A percentile compares a stretch with the other conserved stretches of the same genome.
phyloP scores from a whole-genome alignment of 2,329 filamentous ascomycete species.

The Clarireedia sp. region DNA sequence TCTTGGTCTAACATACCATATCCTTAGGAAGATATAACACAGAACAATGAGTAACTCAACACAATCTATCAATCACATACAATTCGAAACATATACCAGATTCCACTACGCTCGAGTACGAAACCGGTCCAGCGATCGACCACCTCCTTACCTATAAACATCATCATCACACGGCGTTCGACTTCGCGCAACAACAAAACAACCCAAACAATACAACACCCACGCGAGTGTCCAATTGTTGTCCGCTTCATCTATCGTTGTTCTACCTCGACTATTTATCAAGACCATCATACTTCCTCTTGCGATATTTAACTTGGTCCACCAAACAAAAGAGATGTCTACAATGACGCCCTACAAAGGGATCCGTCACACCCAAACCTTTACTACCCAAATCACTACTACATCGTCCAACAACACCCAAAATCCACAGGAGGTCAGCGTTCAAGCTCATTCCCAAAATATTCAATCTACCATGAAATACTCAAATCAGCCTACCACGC shows the following conservation, averaged over 20 bases:
- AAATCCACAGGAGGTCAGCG: slow-evolving; percentile 38
- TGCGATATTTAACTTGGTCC: slow-evolving; percentile 20
- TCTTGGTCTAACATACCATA: slow-evolving; percentile 7
- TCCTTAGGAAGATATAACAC: slow-evolving; percentile 10
- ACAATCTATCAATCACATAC: slow-evolving; percentile 14
- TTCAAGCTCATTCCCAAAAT: slow-evolving; percentile 33
- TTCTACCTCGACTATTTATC: slow-evolving; percentile 17
- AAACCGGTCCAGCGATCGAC: slow-evolving; percentile 18
- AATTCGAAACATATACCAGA: slow-evolving; percentile 13
- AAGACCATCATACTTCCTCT: slow-evolving; percentile 39
- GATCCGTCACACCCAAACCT: slow-evolving; percentile 28
- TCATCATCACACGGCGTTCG: neutral
- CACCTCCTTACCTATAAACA: slow-evolving; percentile 17
- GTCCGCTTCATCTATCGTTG: neutral
- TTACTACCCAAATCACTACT: slow-evolving; percentile 16
- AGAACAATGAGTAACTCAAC: slow-evolving; percentile 25
- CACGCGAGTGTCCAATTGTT: neutral
- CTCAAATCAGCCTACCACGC: slow-evolving; percentile 23
- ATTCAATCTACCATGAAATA: slow-evolving; percentile 19
- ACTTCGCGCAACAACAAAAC: neutral
- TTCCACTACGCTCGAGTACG: slow-evolving; percentile 14
- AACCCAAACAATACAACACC: neutral
- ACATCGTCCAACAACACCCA: slow-evolving; percentile 31
- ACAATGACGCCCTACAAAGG: slow-evolving; percentile 33
- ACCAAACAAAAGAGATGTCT: slow-evolving; percentile 37